Evolutionary conservation across 257 asterid species (phyloP), one percentile per base, ranked within the genome.

Genomic region (Primulina tabacum): DNA sequence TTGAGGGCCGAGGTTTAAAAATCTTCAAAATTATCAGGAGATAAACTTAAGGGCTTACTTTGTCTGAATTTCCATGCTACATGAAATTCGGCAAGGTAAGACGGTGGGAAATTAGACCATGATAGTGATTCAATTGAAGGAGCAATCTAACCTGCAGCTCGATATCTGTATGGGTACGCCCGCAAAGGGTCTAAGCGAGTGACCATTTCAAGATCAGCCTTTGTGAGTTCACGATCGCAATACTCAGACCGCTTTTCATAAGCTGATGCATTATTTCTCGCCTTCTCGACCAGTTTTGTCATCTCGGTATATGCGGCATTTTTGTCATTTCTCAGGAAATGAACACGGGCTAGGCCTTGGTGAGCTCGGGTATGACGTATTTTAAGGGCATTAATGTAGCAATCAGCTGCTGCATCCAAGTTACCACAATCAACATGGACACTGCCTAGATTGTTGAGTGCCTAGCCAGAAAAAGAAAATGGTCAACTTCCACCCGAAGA

Each of bases 271-370:
- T 89, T 94, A 62, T 80, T 89, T 66, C 85, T 83, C 24, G 99
- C 97, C 81, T 89, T 94, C 67, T 87, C 94, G 38, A 92, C 89
- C 83, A 94, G 85, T 75, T 88, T 88, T 0, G 97, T 91, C 96
- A 94, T 94, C 87, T 94, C 99, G 17, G 88, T 88, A 60, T 89
- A 92, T 1, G 99, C 99, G 30, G 96, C 92, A 56, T 77, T 83
- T 77, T 91, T 94, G 61, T 94, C 96, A 29, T 94, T 82, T 73
- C 83, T 88, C 67, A 94, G 80, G 77, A 60, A 92, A 85, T 92
- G 95, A 76, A 92, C 99, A 18, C 99, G 99, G 47, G 99, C 99
- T 59, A 94, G 97, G 70, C 99, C 99, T 68, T 94, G 98, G 81
- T 94, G 98, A 64, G 99, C 99, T 34, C 99, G 86, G 7, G 98